phyloP scores from a whole-genome alignment of 306 rosid species.

The Medicago ruthenica region DNA sequence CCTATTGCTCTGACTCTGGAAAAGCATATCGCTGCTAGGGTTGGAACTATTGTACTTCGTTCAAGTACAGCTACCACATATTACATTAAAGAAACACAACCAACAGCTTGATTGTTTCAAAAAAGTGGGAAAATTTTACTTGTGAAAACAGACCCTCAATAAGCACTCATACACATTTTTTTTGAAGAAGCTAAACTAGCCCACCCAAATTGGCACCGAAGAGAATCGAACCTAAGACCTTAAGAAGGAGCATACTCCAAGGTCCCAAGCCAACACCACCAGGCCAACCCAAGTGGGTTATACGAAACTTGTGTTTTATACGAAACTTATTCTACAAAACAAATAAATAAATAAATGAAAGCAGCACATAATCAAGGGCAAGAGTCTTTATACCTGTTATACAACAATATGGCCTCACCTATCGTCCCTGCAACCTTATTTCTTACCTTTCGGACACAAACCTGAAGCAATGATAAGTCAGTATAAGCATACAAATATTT shows the following conservation, averaged over 20 bases:
- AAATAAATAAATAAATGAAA: constrained; percentile 23
- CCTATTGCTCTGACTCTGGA: no score
- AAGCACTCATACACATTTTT: neutral
- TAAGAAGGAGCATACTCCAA: no score
- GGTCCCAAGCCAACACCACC: no score
- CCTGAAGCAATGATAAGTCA: constrained; percentile 51
- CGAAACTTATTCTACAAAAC: neutral
- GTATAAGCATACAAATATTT: constrained; percentile 20
- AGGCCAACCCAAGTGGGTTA: no score
- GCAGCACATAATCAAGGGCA: constrained; percentile 14
- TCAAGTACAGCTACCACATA: no score
- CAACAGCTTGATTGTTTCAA: neutral
- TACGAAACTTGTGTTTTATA: neutral
- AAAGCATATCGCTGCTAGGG: no score
- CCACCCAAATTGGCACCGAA: no score
- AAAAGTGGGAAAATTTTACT: neutral
- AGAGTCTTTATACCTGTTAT: constrained; percentile 65
- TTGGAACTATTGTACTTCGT: no score
- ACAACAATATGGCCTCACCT: constrained; percentile 71
- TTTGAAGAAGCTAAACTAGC: no score
- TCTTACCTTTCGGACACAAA: constrained; percentile 84
- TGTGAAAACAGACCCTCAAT: neutral
- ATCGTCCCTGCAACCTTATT: constrained; percentile 90
- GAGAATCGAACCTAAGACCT: no score
- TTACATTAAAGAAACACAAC: neutral